Evolutionary conservation across 306 rosid genomes (phyloP).

Genomic region (Senna tora): DNA sequence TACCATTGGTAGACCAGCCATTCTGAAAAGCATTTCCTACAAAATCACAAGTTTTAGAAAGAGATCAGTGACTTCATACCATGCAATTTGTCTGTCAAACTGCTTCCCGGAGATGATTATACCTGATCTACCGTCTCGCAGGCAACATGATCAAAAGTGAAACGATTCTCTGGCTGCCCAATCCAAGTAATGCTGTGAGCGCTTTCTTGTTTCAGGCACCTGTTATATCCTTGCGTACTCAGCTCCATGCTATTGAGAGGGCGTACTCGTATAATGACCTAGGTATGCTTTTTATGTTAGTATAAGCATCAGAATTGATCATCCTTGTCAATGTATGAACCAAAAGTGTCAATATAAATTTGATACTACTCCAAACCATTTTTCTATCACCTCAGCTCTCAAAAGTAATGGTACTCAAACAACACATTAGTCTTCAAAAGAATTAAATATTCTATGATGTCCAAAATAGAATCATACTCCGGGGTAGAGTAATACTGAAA

Average conservation of each 20-base stretch:
- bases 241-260: slow-evolving; percentile 90
- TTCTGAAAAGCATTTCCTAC: slow-evolving; percentile 90
- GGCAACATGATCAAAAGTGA: slow-evolving; percentile 96
- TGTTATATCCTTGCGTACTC: slow-evolving; percentile 62
- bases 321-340: background rate
- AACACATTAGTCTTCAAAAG: background rate
- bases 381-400: background rate
- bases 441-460: background rate
- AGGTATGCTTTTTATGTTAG: slow-evolving; percentile 27
- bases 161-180: slow-evolving; percentile 86
- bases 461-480: background rate
- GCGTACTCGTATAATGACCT: slow-evolving; percentile 96
- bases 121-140: slow-evolving; percentile 98
- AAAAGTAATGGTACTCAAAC: background rate
- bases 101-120: slow-evolving; percentile 25
- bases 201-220: slow-evolving; percentile 89
- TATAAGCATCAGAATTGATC: slow-evolving; percentile 31
- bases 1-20: slow-evolving; percentile 97
- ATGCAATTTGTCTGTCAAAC: background rate
- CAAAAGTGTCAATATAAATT: background rate
- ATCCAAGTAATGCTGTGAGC: slow-evolving; percentile 77
- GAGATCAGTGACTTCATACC: slow-evolving; percentile 27
- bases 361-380: background rate
- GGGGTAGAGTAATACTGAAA: background rate
- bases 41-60: slow-evolving; percentile 28